Evolutionary conservation across 768 basidiomycete species (phyloP).

Genomic region (Tulasnella calospora): DNA sequence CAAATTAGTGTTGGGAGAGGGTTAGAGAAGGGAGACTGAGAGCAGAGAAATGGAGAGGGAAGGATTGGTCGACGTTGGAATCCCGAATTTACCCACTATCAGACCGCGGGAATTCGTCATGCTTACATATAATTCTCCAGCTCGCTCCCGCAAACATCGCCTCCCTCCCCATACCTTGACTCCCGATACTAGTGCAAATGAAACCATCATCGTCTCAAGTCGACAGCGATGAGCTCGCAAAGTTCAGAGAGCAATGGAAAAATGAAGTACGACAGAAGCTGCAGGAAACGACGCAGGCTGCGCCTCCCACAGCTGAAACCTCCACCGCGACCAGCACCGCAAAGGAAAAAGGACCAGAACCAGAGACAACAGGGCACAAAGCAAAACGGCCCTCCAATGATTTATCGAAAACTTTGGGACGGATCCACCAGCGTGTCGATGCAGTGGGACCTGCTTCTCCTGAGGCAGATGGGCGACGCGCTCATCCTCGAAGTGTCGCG

Average conservation of each 20-base stretch:
- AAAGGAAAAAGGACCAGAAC: background rate
- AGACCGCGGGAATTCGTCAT: background rate
- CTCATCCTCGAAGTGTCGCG: background rate
- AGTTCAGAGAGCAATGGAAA: constrained; percentile 71
- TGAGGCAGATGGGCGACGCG: background rate
- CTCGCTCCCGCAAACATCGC: background rate
- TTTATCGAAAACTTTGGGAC: background rate
- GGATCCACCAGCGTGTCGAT: background rate
- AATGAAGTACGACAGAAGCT: constrained; percentile 47
- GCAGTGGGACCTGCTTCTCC: background rate
- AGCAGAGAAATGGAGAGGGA: constrained; percentile 4
- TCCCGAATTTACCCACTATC: constrained; percentile 4
- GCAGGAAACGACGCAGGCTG: background rate
- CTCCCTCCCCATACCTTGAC: background rate
- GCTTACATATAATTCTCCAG: background rate
- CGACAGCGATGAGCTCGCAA: constrained; percentile 50
- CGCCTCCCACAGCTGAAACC: background rate
- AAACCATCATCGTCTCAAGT: background rate
- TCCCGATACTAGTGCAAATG: background rate
- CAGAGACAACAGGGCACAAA: background rate
- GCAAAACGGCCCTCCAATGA: background rate
- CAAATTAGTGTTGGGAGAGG: constrained; percentile 30
- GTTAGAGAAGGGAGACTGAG: background rate
- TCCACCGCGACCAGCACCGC: constrained; percentile 10
- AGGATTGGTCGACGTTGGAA: constrained; percentile 11